Percentiles rank a stretch among this genome's conserved stretches.
These are phyloP conservation scores for Arachis monticola DNA, from an alignment of 331 rosid species.

Conservation along the genomic window DNA sequence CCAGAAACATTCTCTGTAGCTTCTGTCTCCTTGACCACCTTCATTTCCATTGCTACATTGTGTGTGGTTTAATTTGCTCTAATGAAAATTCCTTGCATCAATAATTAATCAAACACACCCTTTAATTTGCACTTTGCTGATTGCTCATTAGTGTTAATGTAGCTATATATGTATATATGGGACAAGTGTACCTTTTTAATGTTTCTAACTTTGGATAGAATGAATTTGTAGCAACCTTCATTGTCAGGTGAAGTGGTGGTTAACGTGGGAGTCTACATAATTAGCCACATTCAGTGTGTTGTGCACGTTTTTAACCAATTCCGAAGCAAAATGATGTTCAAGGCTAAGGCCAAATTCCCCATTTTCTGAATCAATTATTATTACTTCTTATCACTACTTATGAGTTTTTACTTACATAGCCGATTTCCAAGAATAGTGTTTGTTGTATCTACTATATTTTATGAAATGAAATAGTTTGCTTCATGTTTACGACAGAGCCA, in stretches of 20 bases:
- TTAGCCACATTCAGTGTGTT: conserved; percentile 45
- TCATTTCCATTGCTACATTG: conserved; percentile 1
- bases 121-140: background rate
- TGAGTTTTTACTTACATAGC: background rate
- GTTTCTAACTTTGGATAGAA: too few relatives aligned
- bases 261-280: conserved; percentile 49
- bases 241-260: conserved; percentile 42
- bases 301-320: conserved; percentile 46
- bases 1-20: conserved; percentile 76
- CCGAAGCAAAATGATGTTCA: conserved; percentile 46
- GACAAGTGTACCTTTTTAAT: too few relatives aligned
- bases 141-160: background rate
- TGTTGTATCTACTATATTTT: conserved; percentile 6
- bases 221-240: conserved; percentile 36
- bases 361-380: conserved; percentile 29
- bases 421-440: conserved; percentile 16
- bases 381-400: background rate
- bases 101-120: background rate
- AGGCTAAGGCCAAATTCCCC: conserved; percentile 14
- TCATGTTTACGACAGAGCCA: conserved; percentile 35
- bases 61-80: conserved; percentile 35
- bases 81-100: conserved; percentile 35
- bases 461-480: conserved; percentile 26
- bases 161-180: too few relatives aligned
- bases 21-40: conserved; percentile 73